A percentile compares a stretch with the other conserved stretches of the same genome.
These are phyloP conservation scores for Verticillium zaregamsianum DNA, from an alignment of 2,329 filamentous ascomycete genomes.

Conservation along the genomic window DNA sequence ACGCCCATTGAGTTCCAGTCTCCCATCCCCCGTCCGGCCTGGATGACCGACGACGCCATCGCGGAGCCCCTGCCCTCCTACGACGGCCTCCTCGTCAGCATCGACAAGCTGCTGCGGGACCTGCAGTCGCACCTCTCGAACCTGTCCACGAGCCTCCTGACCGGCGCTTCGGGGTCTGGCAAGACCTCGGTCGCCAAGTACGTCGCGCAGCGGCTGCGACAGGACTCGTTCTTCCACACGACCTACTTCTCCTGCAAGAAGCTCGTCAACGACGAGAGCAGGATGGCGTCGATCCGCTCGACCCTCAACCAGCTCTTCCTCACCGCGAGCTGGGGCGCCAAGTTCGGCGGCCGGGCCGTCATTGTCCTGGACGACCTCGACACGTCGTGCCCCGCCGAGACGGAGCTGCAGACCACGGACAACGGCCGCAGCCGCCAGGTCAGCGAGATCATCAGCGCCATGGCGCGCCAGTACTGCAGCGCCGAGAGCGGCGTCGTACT, in stretches of 20 bases:
- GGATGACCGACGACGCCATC: slow-evolving; percentile 37
- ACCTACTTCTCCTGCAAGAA: slow-evolving; percentile 84
- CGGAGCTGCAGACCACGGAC: slow-evolving; percentile 89
- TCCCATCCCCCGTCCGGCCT: slow-evolving; percentile 63
- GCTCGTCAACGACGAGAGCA: slow-evolving; percentile 84
- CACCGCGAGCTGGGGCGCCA: slow-evolving; percentile 84
- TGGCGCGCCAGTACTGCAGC: slow-evolving; percentile 80
- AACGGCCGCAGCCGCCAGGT: slow-evolving; percentile 90
- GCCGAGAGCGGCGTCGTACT: slow-evolving; percentile 78
- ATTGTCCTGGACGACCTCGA: slow-evolving; percentile 93
- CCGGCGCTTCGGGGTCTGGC: slow-evolving; percentile 83
- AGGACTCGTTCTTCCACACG: slow-evolving; percentile 72
- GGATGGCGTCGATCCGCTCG: slow-evolving; percentile 87
- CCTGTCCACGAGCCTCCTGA: slow-evolving; percentile 83
- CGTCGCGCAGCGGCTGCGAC: slow-evolving; percentile 68
- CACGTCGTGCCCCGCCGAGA: slow-evolving; percentile 87
- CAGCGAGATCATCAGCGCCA: slow-evolving; percentile 80
- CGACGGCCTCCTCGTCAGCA: slow-evolving; percentile 70
- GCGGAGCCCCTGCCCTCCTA: slow-evolving; percentile 53
- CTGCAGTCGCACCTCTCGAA: slow-evolving; percentile 74
- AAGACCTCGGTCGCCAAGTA: slow-evolving; percentile 80
- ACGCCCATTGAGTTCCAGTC: slow-evolving; percentile 71
- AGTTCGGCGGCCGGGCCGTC: slow-evolving; percentile 76
- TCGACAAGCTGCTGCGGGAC: slow-evolving; percentile 71
- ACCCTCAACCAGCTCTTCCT: slow-evolving; percentile 81